A percentile compares a stretch with the other conserved stretches of the same genome.
These are phyloP conservation scores for Selaginella moellendorffii DNA, from an alignment of 75 land plant species.

Conservation along the genomic window DNA sequence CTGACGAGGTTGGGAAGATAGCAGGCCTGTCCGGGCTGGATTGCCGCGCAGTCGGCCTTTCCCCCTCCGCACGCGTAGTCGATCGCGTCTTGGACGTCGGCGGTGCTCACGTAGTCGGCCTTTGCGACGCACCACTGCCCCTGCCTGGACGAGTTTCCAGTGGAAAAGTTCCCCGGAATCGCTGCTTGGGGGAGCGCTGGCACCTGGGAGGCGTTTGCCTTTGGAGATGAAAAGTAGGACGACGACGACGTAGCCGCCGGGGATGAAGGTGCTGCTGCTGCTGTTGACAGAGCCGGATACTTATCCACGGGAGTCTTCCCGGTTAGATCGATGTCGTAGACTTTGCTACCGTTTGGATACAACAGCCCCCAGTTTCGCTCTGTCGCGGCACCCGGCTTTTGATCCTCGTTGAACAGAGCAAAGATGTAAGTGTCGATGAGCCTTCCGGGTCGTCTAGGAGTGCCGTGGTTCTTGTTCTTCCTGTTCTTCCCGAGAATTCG, in stretches of 20 bases:
- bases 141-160: not conserved
- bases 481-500: not conserved
- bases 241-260: too few relatives aligned
- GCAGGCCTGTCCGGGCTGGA: constrained; percentile 37
- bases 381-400: not conserved
- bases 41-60: constrained; percentile 43
- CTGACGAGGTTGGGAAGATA: constrained; percentile 42
- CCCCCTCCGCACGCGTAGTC: constrained; percentile 60
- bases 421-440: not conserved
- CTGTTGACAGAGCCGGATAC: too few relatives aligned
- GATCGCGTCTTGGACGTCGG: constrained; percentile 25
- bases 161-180: too few relatives aligned
- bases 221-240: too few relatives aligned
- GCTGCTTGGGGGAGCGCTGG: too few relatives aligned
- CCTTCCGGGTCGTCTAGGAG: not conserved
- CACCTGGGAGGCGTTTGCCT: too few relatives aligned
- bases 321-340: constrained; percentile 17
- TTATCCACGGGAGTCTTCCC: not conserved
- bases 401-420: constrained; percentile 1
- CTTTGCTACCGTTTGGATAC: constrained; percentile 17
- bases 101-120: constrained; percentile 5
- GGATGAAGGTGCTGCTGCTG: too few relatives aligned
- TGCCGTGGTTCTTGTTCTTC: not conserved
- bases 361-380: constrained; percentile 18
- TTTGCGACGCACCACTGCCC: constrained; percentile 2